Conservation (phyloP, 2,329 filamentous ascomycete species). For the Westerdykella aurantiaca region DNA sequence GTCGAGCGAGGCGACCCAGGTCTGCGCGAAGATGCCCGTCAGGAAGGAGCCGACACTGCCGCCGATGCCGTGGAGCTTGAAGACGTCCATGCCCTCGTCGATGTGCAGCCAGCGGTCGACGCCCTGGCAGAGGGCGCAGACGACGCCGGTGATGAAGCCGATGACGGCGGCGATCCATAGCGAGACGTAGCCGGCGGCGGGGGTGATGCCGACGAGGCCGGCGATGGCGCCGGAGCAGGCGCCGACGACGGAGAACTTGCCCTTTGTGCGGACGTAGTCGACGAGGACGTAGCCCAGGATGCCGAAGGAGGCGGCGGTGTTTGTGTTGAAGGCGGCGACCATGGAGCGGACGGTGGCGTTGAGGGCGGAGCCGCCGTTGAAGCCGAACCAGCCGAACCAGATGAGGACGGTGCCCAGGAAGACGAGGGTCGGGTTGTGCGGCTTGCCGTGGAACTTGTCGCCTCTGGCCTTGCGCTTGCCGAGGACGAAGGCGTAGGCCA, state of each 20-base stretch:
- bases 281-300: slow-evolving; percentile 51
- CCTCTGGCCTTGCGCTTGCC: slow-evolving; percentile 52
- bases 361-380: slow-evolving; percentile 53
- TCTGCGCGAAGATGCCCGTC: slow-evolving; percentile 53
- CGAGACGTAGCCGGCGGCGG: slow-evolving; percentile 50
- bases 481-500: slow-evolving; percentile 57
- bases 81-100: slow-evolving; percentile 56
- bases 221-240: slow-evolving; percentile 55
- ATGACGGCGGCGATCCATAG: slow-evolving; percentile 52
- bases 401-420: slow-evolving; percentile 60
- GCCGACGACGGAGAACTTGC: slow-evolving; percentile 52
- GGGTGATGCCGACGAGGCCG: slow-evolving; percentile 56
- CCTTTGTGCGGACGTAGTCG: slow-evolving; percentile 48
- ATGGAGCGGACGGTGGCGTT: slow-evolving; percentile 51
- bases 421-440: slow-evolving; percentile 59
- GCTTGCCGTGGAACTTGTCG: slow-evolving; percentile 48
- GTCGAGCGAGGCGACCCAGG: slow-evolving; percentile 46
- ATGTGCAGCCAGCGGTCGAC: slow-evolving; percentile 51
- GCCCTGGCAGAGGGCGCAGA: slow-evolving; percentile 47
- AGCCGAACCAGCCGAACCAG: slow-evolving; percentile 60
- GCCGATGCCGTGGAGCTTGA: slow-evolving; percentile 55
- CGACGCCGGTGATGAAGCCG: slow-evolving; percentile 50
- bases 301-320: slow-evolving; percentile 50
- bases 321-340: slow-evolving; percentile 54
- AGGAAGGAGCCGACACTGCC: slow-evolving; percentile 54